Evolutionary conservation across 805 yeast species (phyloP), one percentile per base, ranked within the genome.

Genomic region (Saccharomycopsis sp.): DNA sequence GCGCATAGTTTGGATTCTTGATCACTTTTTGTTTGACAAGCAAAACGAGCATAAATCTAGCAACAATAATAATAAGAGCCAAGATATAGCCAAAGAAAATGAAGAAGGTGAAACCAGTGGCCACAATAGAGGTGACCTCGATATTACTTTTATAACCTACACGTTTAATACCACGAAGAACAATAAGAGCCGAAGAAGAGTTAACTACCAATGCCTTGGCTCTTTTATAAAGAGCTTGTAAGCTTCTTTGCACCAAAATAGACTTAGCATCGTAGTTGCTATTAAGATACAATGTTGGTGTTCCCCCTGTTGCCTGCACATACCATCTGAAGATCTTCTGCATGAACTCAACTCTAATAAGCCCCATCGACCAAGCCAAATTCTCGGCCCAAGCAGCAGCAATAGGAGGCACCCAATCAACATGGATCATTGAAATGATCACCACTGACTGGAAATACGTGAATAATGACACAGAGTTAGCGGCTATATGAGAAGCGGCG

Each of bases 281-380:
- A 2, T 63, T 50, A 62, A 88, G 73, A 67, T 85, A 83, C 49
- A 86, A 76, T 3, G 87, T 73, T 35, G 97, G 97, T 1, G 79
- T 72, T 49, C 97, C 97, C 54, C 97, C 97, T 1, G 97, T 91
- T 29, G 94, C 73, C 69, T 88, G 91, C 51, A 88, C 82, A 65
- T 85, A 88, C 96, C 96, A 88, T 65, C 93, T 76, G 70, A 88
- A 86, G 62, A 88, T 85, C 61, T 82, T 75, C 72, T 92, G 97
- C 96, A 92, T 88, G 69, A 91, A 92, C 1, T 68, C 66, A 47
- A 87, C 80, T 69, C 86, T 77, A 65, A 92, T 89, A 60, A 92
- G 77, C 1, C 97, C 97, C 87, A 92, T 88, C 1, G 97, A 89
- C 97, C 97, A 92, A 29, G 90, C 91, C 67, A 92, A 76, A 68